Evolutionary conservation across 192 early-diverging fungal genomes (phyloP), one percentile per base, ranked within the genome.

Genomic region (Umbelopsis sp.): DNA sequence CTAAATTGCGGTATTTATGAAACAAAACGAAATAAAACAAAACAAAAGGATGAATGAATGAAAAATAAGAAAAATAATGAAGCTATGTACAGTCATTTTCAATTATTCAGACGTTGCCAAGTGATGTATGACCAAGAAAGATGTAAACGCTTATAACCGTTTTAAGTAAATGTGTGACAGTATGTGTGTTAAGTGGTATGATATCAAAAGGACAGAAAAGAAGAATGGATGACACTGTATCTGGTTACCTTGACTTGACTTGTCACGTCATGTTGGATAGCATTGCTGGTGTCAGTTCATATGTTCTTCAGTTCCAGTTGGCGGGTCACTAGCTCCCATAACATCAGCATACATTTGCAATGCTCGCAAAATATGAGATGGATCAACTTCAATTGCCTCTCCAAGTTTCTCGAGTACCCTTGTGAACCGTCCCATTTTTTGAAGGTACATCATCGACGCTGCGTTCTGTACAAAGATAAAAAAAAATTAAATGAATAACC

Each of bases 271-370:
- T 41, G 38, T 11, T 41, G 2, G 38, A 41, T 41, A 41, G 38
- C 38, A 41, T 41, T 1, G 12, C 38, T 62, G 4, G 56, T 62
- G 34, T 34, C 56, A 12, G 26, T 34, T 17, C 29, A 3, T 14
- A 0, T 62, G 26, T 29, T 62, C 56, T 2, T 36, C 31, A n/a
- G 17, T 62, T 20, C 56, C 56, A 20, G 26, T 32, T 12, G 56
- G 56, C 26, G 56, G 4, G 26, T 62, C 56, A 20, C 56, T 32
- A 32, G 56, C 74, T 16, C 81, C 77, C 65, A 80, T 70, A 24
- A 81, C 74, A 66, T 80, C 73, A 52, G 85, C 77, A 74, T 89
- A 89, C 77, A 90, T 88, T 71, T 91, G 90, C 43, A 91, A 71
- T 3, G 89, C 88, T 4, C 82, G 73, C 14, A 91, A 32, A 56